phyloP scores from a whole-genome alignment of 2,329 filamentous ascomycete genomes.

The Hypoxylon sp. region DNA sequence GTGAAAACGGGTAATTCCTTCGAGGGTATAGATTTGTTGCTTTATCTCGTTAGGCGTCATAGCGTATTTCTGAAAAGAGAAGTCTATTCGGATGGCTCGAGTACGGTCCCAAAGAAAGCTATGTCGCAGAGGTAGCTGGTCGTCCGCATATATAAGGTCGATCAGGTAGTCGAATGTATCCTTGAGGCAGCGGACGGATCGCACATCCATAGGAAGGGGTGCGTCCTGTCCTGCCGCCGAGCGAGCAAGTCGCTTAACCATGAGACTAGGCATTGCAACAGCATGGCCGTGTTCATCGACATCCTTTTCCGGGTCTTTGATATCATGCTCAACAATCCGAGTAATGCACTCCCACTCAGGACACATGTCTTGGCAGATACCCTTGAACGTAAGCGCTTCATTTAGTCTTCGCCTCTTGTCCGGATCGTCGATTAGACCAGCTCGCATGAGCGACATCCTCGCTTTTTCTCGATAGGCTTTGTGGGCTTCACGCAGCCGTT shows the following conservation, averaged over 20 bases:
- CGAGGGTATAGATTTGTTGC: slow-evolving; percentile 73
- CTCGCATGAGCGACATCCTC: slow-evolving; percentile 70
- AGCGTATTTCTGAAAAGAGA: slow-evolving; percentile 74
- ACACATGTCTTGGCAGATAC: slow-evolving; percentile 79
- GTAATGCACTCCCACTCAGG: slow-evolving; percentile 76
- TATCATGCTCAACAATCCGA: slow-evolving; percentile 73
- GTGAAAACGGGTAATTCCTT: slow-evolving; percentile 77
- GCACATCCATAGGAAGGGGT: slow-evolving; percentile 77
- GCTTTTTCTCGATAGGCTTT: slow-evolving; percentile 71
- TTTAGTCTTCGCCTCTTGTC: slow-evolving; percentile 73
- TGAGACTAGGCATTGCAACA: slow-evolving; percentile 66
- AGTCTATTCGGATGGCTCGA: slow-evolving; percentile 76
- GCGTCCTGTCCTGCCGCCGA: slow-evolving; percentile 78
- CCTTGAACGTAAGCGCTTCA: slow-evolving; percentile 76
- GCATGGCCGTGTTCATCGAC: slow-evolving; percentile 56
- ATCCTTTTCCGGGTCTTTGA: slow-evolving; percentile 70
- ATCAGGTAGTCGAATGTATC: slow-evolving; percentile 74
- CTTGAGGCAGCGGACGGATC: slow-evolving; percentile 70
- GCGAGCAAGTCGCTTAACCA: slow-evolving; percentile 77
- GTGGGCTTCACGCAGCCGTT: slow-evolving; percentile 69
- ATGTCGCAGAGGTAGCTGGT: slow-evolving; percentile 69
- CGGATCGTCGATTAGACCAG: slow-evolving; percentile 75
- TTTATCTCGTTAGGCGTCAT: slow-evolving; percentile 70
- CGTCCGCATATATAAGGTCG: slow-evolving; percentile 69
- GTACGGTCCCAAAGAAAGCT: slow-evolving; percentile 79